A percentile compares a stretch with the other conserved stretches of the same genome.
Evolutionary conservation across 768 basidiomycete genomes (phyloP).

Genomic region (Collybiopsis confluens): DNA sequence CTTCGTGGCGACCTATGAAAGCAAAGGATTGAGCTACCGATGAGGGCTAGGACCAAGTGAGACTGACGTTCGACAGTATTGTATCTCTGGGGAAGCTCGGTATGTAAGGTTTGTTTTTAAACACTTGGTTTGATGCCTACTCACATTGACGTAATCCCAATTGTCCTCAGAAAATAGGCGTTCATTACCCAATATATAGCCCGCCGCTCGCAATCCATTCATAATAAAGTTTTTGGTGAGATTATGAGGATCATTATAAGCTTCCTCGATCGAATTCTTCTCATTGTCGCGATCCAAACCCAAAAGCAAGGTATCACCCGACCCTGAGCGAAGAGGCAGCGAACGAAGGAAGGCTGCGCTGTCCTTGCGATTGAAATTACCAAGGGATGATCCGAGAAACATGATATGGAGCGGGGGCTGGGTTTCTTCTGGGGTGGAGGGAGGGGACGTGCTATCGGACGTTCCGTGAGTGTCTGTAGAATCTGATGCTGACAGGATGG

Average conservation of each 20-base stretch:
- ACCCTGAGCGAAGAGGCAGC: slow-evolving; percentile 70
- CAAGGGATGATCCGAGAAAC: slow-evolving; percentile 89
- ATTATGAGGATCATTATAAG: slow-evolving; percentile 82
- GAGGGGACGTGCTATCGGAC: slow-evolving; percentile 22
- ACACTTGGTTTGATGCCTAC: too few species aligned
- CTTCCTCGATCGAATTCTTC: slow-evolving; percentile 65
- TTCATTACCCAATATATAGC: slow-evolving; percentile 64
- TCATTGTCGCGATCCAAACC: slow-evolving; percentile 88
- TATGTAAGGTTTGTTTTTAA: too few species aligned
- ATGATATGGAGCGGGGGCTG: slow-evolving; percentile 70
- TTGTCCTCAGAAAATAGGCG: slow-evolving; percentile 56
- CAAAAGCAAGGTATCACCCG: slow-evolving; percentile 79
- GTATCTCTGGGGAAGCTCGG: too few species aligned
- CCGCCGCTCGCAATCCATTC: slow-evolving; percentile 76
- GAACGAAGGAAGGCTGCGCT: slow-evolving; percentile 71
- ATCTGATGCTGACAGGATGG: slow-evolving; percentile 18
- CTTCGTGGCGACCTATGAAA: slow-evolving; percentile 73
- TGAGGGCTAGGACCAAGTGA: not conserved
- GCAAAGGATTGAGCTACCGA: not conserved
- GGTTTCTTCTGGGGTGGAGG: slow-evolving; percentile 44
- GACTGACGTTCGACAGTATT: slow-evolving; percentile 9
- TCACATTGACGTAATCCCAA: slow-evolving; percentile 77
- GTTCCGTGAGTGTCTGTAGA: slow-evolving; percentile 16
- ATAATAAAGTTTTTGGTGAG: slow-evolving; percentile 76
- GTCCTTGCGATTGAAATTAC: slow-evolving; percentile 77